A percentile compares a stretch with the other conserved stretches of the same genome.
These are phyloP conservation scores for Microdochium paspali DNA, from an alignment of 2,329 filamentous ascomycete genomes.

Conservation along the genomic window DNA sequence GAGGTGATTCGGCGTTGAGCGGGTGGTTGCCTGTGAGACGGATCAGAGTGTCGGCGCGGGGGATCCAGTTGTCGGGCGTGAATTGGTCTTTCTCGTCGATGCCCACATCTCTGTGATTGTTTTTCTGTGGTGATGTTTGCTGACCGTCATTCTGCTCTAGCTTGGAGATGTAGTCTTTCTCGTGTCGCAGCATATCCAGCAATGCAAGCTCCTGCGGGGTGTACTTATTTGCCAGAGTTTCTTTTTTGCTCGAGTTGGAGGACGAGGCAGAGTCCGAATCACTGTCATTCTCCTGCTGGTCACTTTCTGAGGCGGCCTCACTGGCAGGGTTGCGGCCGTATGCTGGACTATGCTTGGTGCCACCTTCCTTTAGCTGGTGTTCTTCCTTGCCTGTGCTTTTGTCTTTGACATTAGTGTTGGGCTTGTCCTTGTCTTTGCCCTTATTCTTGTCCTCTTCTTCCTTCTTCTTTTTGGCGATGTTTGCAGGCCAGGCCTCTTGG, in stretches of 20 bases:
- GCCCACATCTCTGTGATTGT: conserved; percentile 10
- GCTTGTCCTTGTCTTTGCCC: too few relatives aligned
- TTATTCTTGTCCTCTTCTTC: conserved; percentile 19
- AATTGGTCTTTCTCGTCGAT: conserved; percentile 41
- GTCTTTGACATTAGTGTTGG: conserved; percentile 8
- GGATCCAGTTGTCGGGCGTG: conserved; percentile 44
- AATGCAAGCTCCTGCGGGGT: conserved; percentile 30
- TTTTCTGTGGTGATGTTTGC: conserved; percentile 6
- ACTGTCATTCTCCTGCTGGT: conserved; percentile 9
- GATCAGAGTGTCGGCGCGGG: conserved; percentile 33
- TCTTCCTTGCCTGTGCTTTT: conserved; percentile 7
- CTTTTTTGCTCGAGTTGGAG: conserved; percentile 7
- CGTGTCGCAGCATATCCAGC: conserved; percentile 28
- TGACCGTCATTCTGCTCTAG: conserved; percentile 29
- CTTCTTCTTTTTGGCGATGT: conserved; percentile 25
- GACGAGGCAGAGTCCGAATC: background rate
- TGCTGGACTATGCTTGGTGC: background rate
- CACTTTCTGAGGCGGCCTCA: background rate
- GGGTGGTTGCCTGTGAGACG: conserved; percentile 43
- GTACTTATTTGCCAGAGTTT: conserved; percentile 17
- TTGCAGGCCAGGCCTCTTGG: conserved; percentile 36
- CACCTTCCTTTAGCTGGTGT: conserved; percentile 6
- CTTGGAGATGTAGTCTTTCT: conserved; percentile 28
- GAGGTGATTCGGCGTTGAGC: conserved; percentile 36
- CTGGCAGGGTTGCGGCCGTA: background rate